Conservation (phyloP, 2,329 filamentous ascomycete species). For the Colletotrichum cuscutae region DNA sequence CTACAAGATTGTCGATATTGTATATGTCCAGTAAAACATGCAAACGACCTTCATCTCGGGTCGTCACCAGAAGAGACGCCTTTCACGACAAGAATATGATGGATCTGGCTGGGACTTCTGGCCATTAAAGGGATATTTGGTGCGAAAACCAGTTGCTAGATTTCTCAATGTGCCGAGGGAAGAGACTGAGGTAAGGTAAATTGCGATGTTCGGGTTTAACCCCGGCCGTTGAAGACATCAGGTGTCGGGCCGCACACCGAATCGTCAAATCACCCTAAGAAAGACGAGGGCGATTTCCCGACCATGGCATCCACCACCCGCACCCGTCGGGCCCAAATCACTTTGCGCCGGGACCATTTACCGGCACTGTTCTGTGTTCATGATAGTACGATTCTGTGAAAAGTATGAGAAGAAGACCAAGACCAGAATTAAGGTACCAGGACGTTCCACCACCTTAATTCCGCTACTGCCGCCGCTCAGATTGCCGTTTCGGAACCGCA, state of each 20-base stretch:
- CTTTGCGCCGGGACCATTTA: neutral
- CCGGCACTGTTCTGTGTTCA: neutral
- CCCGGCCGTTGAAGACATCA: neutral
- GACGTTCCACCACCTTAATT: neutral
- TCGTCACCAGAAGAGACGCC: too few species aligned
- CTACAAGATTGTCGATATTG: too few species aligned
- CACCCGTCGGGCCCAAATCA: too few species aligned
- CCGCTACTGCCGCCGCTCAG: neutral
- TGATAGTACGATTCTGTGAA: too few species aligned
- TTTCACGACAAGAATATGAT: too few species aligned
- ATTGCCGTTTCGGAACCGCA: constrained; percentile 4
- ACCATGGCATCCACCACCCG: neutral
- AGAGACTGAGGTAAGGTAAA: neutral
- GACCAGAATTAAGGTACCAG: neutral
- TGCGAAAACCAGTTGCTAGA: too few species aligned
- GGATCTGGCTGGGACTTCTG: too few species aligned
- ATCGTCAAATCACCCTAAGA: neutral
- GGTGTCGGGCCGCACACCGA: neutral
- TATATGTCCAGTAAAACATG: too few species aligned
- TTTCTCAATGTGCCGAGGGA: neutral
- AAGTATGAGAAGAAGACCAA: neutral
- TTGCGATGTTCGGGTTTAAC: neutral
- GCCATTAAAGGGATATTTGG: too few species aligned
- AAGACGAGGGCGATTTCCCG: neutral
- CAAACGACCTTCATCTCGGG: too few species aligned